phyloP scores from a whole-genome alignment of 106 monocot genomes.

The Dendrobium catenatum region DNA sequence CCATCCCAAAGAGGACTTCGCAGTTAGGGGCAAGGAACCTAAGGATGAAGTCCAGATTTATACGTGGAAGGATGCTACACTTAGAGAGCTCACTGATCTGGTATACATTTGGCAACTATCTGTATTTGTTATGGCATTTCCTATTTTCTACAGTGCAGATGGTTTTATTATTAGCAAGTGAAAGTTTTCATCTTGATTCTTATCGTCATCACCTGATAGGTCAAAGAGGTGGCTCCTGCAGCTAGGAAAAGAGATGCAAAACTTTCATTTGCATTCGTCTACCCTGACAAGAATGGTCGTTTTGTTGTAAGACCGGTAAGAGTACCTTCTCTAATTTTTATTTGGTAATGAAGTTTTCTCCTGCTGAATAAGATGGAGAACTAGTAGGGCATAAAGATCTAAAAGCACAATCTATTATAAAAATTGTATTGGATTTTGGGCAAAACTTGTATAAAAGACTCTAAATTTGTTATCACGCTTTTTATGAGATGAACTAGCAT shows the following conservation, averaged over 20 bases:
- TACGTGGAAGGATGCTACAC: constrained; percentile 98
- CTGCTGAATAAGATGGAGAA: background rate
- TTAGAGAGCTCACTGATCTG: constrained; percentile 91
- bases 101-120: constrained; percentile 26
- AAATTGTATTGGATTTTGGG: no score
- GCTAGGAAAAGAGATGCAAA: constrained; percentile 88
- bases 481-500: no score
- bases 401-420: no score
- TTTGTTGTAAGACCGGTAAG: constrained; percentile 80
- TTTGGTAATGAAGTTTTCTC: background rate
- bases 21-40: constrained; percentile 93
- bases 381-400: no score
- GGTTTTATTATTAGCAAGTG: background rate
- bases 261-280: constrained; percentile 96
- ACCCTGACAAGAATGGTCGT: constrained; percentile 89
- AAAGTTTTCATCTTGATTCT: background rate
- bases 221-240: constrained; percentile 89
- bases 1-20: constrained; percentile 77
- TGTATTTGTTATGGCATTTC: background rate
- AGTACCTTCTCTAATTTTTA: background rate
- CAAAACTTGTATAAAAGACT: no score
- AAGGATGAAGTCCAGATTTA: constrained; percentile 98
- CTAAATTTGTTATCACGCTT: no score
- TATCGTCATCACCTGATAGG: constrained; percentile 26
- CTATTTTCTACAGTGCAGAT: background rate